phyloP scores from a whole-genome alignment of 805 yeast species.

The Monosporozyma solicola region DNA sequence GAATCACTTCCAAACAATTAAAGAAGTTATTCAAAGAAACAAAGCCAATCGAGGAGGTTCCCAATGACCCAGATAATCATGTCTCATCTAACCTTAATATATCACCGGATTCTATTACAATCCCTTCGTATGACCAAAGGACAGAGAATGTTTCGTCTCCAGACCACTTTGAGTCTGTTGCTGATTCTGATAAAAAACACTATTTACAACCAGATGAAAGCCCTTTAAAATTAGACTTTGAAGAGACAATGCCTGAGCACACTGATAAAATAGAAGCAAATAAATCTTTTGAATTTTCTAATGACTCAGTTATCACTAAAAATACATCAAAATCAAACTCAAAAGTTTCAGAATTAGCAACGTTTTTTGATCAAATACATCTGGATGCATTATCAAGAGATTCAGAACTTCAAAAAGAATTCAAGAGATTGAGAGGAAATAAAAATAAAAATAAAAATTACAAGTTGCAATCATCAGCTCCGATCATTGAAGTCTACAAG shows the following conservation, averaged over 20 bases:
- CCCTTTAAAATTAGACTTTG: not conserved
- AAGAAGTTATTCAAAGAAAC: slow-evolving; percentile 48
- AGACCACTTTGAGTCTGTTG: not conserved
- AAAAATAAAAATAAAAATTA: slow-evolving; percentile 54
- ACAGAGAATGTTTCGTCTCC: not conserved
- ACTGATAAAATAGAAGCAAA: not conserved
- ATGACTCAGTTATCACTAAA: not conserved
- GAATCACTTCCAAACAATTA: slow-evolving; percentile 82
- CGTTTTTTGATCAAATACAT: slow-evolving; percentile 63
- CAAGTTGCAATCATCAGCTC: slow-evolving; percentile 67
- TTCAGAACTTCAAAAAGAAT: slow-evolving; percentile 78
- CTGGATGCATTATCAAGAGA: slow-evolving; percentile 75
- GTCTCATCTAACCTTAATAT: not conserved
- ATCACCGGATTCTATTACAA: not conserved
- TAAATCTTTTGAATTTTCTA: not conserved
- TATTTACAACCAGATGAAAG: not conserved
- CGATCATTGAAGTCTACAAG: slow-evolving; percentile 84
- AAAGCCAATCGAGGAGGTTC: not conserved
- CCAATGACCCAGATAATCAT: slow-evolving; percentile 1
- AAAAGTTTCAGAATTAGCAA: slow-evolving; percentile 58
- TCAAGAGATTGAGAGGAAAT: slow-evolving; percentile 57
- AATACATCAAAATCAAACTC: not conserved
- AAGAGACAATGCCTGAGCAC: not conserved
- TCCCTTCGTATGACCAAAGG: not conserved
- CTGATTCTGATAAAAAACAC: not conserved